These are phyloP conservation scores for Exophiala bonariae DNA, from an alignment of 2,329 filamentous ascomycete genomes.

Conservation along the genomic window DNA sequence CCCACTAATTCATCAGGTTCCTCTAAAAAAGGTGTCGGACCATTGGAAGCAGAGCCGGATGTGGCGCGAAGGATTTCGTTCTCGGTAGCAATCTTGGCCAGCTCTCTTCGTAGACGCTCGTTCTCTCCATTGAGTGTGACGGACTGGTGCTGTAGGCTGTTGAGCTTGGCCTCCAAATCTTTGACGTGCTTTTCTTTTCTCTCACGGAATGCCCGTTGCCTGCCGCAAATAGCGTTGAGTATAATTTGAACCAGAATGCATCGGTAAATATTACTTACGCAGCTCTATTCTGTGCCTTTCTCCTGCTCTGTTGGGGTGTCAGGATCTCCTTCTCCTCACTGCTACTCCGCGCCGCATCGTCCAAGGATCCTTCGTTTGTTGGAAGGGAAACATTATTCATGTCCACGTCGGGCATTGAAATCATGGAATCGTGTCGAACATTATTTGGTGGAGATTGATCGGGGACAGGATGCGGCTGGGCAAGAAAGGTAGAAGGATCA, in stretches of 20 bases:
- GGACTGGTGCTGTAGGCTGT: slow-evolving; percentile 71
- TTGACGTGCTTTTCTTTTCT: slow-evolving; percentile 93
- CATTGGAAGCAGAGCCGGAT: slow-evolving; percentile 40
- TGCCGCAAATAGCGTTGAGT: slow-evolving; percentile 38
- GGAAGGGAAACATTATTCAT: slow-evolving; percentile 32
- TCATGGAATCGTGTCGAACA: slow-evolving; percentile 34
- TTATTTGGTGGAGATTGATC: slow-evolving; percentile 32
- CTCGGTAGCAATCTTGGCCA: slow-evolving; percentile 82
- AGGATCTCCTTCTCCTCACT: slow-evolving; percentile 56
- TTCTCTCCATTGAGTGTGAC: slow-evolving; percentile 77
- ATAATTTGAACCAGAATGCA: background rate
- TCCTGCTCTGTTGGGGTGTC: slow-evolving; percentile 57
- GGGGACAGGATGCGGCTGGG: slow-evolving; percentile 21
- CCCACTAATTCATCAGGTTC: slow-evolving; percentile 49
- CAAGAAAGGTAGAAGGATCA: slow-evolving; percentile 35
- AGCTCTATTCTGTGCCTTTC: slow-evolving; percentile 72
- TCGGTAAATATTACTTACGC: slow-evolving; percentile 57
- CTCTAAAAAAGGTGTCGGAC: slow-evolving; percentile 25
- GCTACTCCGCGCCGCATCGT: slow-evolving; percentile 39
- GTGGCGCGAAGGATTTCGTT: slow-evolving; percentile 91
- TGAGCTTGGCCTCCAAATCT: slow-evolving; percentile 85
- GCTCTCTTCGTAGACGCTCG: slow-evolving; percentile 77
- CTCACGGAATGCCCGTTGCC: slow-evolving; percentile 93
- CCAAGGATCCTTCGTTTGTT: slow-evolving; percentile 31
- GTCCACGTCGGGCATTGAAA: slow-evolving; percentile 31